These are phyloP conservation scores for Gyrodon lividus DNA, from an alignment of 768 basidiomycete species.

Conservation along the genomic window DNA sequence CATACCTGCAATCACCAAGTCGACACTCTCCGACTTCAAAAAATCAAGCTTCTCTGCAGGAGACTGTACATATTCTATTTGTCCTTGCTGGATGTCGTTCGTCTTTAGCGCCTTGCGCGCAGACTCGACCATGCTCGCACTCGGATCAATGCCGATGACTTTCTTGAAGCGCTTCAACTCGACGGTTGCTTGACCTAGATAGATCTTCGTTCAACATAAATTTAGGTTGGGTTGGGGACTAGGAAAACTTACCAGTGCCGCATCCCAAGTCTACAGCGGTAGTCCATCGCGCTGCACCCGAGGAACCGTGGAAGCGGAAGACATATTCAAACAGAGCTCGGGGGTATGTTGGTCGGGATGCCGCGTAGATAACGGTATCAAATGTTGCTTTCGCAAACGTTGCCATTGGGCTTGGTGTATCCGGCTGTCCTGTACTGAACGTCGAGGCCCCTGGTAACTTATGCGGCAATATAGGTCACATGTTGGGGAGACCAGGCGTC, in stretches of 20 bases:
- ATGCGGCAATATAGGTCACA: too few species aligned
- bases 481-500: too few species aligned
- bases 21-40: conserved; percentile 55
- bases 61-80: conserved; percentile 38
- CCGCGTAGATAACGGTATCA: conserved; percentile 64
- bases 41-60: conserved; percentile 55
- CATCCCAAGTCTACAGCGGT: conserved; percentile 77
- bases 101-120: conserved; percentile 35
- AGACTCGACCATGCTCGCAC: conserved; percentile 63
- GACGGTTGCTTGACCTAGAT: conserved; percentile 66
- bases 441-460: too few species aligned
- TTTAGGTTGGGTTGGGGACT: too few species aligned
- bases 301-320: conserved; percentile 52
- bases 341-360: conserved; percentile 74
- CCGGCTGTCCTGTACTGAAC: neutral
- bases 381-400: conserved; percentile 74
- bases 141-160: conserved; percentile 75
- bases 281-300: conserved; percentile 40
- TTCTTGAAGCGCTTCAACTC: conserved; percentile 54
- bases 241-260: conserved; percentile 62
- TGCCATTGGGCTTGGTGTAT: conserved; percentile 47
- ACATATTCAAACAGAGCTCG: conserved; percentile 59
- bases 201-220: too few species aligned
- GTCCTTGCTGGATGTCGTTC: conserved; percentile 14
- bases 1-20: conserved; percentile 67